Evolutionary conservation across 192 early-diverging fungal species (phyloP).

Genomic region (Mortierella alpina): DNA sequence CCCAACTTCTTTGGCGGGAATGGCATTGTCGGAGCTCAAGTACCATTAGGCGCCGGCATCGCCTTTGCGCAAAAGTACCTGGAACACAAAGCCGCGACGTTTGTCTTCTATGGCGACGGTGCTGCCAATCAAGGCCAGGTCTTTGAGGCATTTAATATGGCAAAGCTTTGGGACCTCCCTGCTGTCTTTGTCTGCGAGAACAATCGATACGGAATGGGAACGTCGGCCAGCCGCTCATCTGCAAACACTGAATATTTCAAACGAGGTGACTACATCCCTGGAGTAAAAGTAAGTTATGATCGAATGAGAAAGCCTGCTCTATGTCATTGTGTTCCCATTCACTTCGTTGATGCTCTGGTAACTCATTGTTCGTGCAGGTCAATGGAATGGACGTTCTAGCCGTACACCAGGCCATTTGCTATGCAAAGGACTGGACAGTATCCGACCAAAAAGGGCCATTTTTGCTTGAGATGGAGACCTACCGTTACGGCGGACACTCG

Average conservation of each 20-base stretch:
- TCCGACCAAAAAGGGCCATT: slow-evolving; percentile 82
- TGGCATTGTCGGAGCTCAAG: slow-evolving; percentile 97
- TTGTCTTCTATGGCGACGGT: slow-evolving; percentile 97
- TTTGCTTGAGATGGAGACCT: slow-evolving; percentile 93
- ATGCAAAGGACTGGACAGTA: slow-evolving; percentile 83
- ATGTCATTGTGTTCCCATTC: neutral
- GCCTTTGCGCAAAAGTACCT: slow-evolving; percentile 95
- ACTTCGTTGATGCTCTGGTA: neutral
- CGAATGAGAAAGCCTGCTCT: neutral
- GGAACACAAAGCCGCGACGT: slow-evolving; percentile 75
- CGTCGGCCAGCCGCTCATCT: slow-evolving; percentile 85
- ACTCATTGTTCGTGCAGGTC: slow-evolving; percentile 38
- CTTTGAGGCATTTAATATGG: slow-evolving; percentile 99
- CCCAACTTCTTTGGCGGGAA: slow-evolving; percentile 95
- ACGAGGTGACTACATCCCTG: slow-evolving; percentile 95
- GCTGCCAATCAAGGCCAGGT: slow-evolving; percentile 98
- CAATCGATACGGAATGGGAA: slow-evolving; percentile 99
- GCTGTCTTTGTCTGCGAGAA: slow-evolving; percentile 96
- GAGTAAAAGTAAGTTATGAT: slow-evolving; percentile 70
- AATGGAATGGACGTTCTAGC: slow-evolving; percentile 95
- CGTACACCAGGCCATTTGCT: slow-evolving; percentile 79
- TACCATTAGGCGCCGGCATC: slow-evolving; percentile 79
- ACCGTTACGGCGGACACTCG: slow-evolving; percentile 98
- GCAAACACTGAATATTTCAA: slow-evolving; percentile 93
- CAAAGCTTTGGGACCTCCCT: slow-evolving; percentile 95